These are phyloP conservation scores for Penicillium crystallinum DNA, from an alignment of 495 filamentous ascomycete species.

Conservation along the genomic window DNA sequence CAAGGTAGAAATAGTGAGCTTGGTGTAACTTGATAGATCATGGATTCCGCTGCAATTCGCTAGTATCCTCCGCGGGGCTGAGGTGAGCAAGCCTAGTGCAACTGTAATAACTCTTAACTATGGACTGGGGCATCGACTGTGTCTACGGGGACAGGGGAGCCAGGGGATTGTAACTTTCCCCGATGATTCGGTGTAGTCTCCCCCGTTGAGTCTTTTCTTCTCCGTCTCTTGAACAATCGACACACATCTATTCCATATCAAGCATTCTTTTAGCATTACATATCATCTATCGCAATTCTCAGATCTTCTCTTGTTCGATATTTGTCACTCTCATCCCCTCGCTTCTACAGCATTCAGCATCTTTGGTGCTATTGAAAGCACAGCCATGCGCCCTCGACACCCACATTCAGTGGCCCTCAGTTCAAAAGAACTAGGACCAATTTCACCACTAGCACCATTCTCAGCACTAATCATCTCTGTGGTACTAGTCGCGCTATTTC, in stretches of 20 bases:
- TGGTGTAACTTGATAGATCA: not conserved
- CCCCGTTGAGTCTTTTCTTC: too few species aligned
- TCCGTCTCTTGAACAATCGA: too few species aligned
- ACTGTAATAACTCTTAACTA: not conserved
- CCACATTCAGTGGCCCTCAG: not conserved
- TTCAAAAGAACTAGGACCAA: conserved; percentile 14
- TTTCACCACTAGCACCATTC: conserved; percentile 40
- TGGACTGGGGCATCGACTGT: not conserved
- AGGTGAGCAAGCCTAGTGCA: not conserved
- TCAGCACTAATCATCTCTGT: conserved; percentile 41
- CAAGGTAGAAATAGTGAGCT: not conserved
- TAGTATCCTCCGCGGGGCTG: not conserved
- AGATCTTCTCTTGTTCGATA: too few species aligned
- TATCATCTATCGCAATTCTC: too few species aligned
- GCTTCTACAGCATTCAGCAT: not conserved
- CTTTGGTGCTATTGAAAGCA: not conserved
- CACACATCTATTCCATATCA: too few species aligned
- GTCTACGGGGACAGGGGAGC: too few species aligned
- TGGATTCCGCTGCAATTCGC: not conserved
- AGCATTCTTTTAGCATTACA: too few species aligned
- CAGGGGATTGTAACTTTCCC: too few species aligned
- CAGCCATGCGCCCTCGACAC: not conserved
- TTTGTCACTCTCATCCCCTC: not conserved
- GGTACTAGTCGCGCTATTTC: conserved; percentile 37
- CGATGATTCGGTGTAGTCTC: too few species aligned